These are phyloP conservation scores for Pichia inconspicua DNA, from an alignment of 1,139 yeast genomes.

Conservation along the genomic window DNA sequence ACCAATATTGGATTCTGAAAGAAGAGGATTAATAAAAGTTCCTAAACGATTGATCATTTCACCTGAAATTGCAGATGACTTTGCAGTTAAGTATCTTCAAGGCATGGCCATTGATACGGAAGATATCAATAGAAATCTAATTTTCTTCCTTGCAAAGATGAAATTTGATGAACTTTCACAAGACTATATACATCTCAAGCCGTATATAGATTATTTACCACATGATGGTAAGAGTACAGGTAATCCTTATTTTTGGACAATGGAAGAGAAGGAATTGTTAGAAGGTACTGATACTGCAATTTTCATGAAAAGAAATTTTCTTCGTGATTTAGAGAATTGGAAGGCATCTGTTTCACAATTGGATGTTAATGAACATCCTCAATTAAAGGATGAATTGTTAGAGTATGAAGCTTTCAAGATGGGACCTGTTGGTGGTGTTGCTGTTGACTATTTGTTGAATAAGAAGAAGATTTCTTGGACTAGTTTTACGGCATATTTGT, in stretches of 20 bases:
- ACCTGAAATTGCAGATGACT: slow-evolving; percentile 35
- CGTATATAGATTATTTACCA: slow-evolving; percentile 60
- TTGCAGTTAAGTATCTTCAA: slow-evolving; percentile 26
- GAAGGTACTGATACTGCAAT: slow-evolving; percentile 55
- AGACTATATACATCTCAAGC: slow-evolving; percentile 21
- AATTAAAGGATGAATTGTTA: slow-evolving; percentile 27
- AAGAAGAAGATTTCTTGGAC: slow-evolving; percentile 40
- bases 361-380: slow-evolving; percentile 11
- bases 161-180: slow-evolving; percentile 25
- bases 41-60: slow-evolving; percentile 19
- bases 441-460: slow-evolving; percentile 15
- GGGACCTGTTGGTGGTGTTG: slow-evolving; percentile 17
- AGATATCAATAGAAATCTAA: slow-evolving; percentile 36
- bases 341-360: slow-evolving; percentile 21
- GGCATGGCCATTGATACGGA: slow-evolving; percentile 16
- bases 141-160: slow-evolving; percentile 40
- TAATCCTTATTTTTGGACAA: slow-evolving; percentile 60
- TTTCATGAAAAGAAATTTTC: slow-evolving; percentile 31
- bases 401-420: slow-evolving; percentile 19
- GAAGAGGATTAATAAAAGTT: slow-evolving; percentile 16
- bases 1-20: slow-evolving; percentile 8
- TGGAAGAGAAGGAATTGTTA: slow-evolving; percentile 40
- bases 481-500: slow-evolving; percentile 55
- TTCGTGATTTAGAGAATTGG: slow-evolving; percentile 48
- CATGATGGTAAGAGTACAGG: slow-evolving; percentile 33